Evolutionary conservation across 2,329 filamentous ascomycete species (phyloP).

Genomic region (Penicillium glabrum): DNA sequence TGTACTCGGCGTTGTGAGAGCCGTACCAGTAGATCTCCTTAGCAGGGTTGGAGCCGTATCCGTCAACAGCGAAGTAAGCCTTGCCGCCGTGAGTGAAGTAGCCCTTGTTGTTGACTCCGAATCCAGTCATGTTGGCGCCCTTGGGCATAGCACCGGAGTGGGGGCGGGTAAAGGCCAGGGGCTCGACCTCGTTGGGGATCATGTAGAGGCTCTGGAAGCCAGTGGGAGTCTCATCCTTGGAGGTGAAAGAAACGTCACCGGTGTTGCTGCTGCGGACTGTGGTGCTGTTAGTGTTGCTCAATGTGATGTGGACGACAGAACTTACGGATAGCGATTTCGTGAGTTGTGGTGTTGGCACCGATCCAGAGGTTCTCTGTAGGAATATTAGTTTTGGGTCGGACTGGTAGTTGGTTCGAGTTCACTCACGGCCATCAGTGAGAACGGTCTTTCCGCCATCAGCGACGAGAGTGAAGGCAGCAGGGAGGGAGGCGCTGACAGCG

Average conservation of each 20-base stretch:
- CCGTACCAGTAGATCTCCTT: constrained; percentile 31
- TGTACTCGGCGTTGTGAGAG: constrained; percentile 23
- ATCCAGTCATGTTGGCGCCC: constrained; percentile 21
- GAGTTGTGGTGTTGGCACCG: constrained; percentile 18
- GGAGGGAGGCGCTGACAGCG: constrained; percentile 24
- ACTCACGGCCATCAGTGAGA: constrained; percentile 27
- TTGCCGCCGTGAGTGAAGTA: constrained; percentile 27
- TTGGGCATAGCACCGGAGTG: constrained; percentile 29
- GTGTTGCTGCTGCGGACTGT: constrained; percentile 20
- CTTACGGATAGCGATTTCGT: constrained; percentile 30
- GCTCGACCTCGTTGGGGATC: constrained; percentile 20
- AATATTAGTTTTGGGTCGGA: background rate
- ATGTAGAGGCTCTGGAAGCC: constrained; percentile 31
- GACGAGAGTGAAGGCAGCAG: constrained; percentile 27
- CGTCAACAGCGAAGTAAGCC: constrained; percentile 27
- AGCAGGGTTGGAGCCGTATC: constrained; percentile 18
- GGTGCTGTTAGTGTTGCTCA: background rate
- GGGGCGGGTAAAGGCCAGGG: constrained; percentile 25
- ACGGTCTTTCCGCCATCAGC: constrained; percentile 27
- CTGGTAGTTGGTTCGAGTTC: background rate
- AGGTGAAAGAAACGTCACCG: constrained; percentile 26
- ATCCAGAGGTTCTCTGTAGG: constrained; percentile 22
- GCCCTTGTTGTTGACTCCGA: constrained; percentile 27
- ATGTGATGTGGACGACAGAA: background rate
- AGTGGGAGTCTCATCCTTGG: constrained; percentile 21